A percentile compares a stretch with the other conserved stretches of the same genome.
phyloP scores from a whole-genome alignment of 768 basidiomycete species.

The Mrakia frigida region DNA sequence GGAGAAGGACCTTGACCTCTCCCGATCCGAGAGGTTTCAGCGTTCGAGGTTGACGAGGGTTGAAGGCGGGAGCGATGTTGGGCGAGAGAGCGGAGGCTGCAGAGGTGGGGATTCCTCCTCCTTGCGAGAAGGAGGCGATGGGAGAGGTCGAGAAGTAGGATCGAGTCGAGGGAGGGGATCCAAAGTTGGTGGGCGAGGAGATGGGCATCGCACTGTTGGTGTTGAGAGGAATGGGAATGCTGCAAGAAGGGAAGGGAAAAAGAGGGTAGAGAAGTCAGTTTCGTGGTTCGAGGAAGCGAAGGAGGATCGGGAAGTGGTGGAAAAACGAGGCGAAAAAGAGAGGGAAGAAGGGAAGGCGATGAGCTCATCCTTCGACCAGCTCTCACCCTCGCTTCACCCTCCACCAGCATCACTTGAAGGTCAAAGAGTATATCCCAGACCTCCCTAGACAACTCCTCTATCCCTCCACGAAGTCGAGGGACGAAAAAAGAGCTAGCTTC shows the following conservation, averaged over 20 bases:
- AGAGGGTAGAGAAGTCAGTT: background rate
- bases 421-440: background rate
- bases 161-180: slow-evolving; percentile 37
- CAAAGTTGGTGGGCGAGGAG: slow-evolving; percentile 40
- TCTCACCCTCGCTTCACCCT: no score
- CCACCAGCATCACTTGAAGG: background rate
- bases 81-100: slow-evolving; percentile 16
- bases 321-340: background rate
- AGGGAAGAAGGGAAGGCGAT: background rate
- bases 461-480: no score
- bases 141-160: slow-evolving; percentile 35
- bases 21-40: slow-evolving; percentile 52
- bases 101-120: slow-evolving; percentile 27
- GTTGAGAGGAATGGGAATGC: slow-evolving; percentile 43
- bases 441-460: no score
- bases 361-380: background rate
- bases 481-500: background rate
- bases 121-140: slow-evolving; percentile 34
- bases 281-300: background rate
- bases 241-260: slow-evolving; percentile 27
- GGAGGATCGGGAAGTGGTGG: background rate
- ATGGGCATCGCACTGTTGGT: slow-evolving; percentile 36
- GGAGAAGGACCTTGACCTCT: slow-evolving; percentile 69
- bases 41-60: slow-evolving; percentile 31
- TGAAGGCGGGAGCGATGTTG: slow-evolving; percentile 28